These are phyloP conservation scores for Trypanosoma cruzi DNA, from an alignment of 208 protist species.

Conservation along the genomic window DNA sequence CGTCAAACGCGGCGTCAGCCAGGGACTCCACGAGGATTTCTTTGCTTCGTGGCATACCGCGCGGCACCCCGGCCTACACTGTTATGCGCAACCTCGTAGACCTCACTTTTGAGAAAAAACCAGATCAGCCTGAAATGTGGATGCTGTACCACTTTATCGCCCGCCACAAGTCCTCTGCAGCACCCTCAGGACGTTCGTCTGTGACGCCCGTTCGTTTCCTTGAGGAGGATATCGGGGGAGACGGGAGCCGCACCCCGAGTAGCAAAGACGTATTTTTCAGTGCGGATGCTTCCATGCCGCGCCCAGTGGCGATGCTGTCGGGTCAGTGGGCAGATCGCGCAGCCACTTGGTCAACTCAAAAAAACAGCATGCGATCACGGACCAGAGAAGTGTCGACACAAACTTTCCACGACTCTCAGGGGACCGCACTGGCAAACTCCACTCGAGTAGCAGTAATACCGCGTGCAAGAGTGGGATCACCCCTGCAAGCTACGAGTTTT, in stretches of 20 bases:
- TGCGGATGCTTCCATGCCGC: constrained; percentile 12
- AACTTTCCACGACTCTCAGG: neutral
- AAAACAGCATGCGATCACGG: neutral
- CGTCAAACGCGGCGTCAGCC: constrained; percentile 17
- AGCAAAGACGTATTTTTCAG: constrained; percentile 26
- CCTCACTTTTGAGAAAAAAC: constrained; percentile 66
- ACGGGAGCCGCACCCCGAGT: constrained; percentile 47
- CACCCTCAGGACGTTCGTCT: constrained; percentile 48
- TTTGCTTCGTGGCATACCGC: constrained; percentile 55
- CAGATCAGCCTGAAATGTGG: constrained; percentile 63
- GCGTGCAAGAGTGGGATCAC: neutral
- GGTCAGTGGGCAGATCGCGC: constrained; percentile 12
- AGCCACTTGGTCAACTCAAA: constrained; percentile 25
- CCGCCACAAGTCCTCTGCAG: constrained; percentile 35
- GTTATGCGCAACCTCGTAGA: constrained; percentile 43
- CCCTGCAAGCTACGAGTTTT: neutral
- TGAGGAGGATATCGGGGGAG: constrained; percentile 1
- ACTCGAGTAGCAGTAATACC: neutral
- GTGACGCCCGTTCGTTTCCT: constrained; percentile 13
- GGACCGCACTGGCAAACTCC: neutral
- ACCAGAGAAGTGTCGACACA: constrained; percentile 7
- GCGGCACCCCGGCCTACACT: constrained; percentile 43
- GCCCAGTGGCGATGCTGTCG: constrained; percentile 19
- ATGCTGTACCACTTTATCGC: constrained; percentile 56
- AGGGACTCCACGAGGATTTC: constrained; percentile 50